Evolutionary conservation across 2,329 filamentous ascomycete genomes (phyloP), one percentile per base, ranked within the genome.

Genomic region (Lasiodiplodia gonubiensis): DNA sequence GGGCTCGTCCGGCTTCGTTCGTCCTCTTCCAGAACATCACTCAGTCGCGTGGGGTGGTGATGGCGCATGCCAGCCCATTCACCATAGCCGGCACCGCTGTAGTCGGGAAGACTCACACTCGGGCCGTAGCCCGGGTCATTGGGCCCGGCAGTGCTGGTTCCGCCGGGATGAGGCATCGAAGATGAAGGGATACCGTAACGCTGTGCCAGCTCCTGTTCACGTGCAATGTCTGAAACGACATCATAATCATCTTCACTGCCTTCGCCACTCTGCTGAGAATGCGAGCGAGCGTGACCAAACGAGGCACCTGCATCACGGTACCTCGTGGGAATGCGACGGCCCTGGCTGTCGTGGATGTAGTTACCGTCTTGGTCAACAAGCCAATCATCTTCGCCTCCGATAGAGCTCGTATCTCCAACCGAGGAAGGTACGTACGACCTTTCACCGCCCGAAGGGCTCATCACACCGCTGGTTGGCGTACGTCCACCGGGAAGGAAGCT

Each of bases 211-310:
- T 82, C 80, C n/a, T 80, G 76, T 72, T 85, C 83, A 10, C 80
- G 79, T 10, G 80, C 82, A 2, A 81, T 78, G 69, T 85, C 84
- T 42, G 84, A 84, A 57, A 82, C 78, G 18, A 83, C 83, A 57
- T 86, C 85, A 70, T 85, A 86, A 65, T 88, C 86, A 54, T 88
- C 85, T 42, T 60, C 66, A 21, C 59, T 61, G 7, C 51, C 66
- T 37, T 67, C 65, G 23, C 48, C 66, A 42, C 66, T 67, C 23
- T 64, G 55, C 21, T 55, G 53, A 30, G 64, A 59, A 14, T 42
- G 64, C 30, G 52, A 57, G 7, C 64, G 53, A 18, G 46, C 54
- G 25, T 57, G 64, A 14, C 64, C 64, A n/a, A 49, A 57, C 21
- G 39, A 37, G 37, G 33, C 55, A 35, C 55, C 42, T 21, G 33